phyloP scores from a whole-genome alignment of 176 grass and related monocot genomes.

The Tuctoria greenei region DNA sequence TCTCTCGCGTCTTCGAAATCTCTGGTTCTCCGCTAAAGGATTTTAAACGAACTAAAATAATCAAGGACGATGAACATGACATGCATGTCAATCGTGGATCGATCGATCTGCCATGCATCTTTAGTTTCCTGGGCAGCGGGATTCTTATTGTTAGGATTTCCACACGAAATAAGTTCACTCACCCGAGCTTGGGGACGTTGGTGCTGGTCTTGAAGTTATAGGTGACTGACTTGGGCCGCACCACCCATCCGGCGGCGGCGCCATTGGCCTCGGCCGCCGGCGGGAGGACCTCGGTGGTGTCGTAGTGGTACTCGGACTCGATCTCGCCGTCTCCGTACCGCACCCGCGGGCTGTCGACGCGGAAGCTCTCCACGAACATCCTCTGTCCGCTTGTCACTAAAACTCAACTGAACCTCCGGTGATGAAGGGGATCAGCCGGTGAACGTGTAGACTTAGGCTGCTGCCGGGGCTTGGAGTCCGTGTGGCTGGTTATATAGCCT shows the following conservation, averaged over 20 bases:
- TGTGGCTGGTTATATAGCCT: background rate
- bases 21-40: background rate
- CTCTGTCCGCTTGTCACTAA: background rate
- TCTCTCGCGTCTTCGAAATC: background rate
- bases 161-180: background rate
- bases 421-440: no score
- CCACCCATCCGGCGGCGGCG: constrained; percentile 54
- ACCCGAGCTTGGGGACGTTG: constrained; percentile 81
- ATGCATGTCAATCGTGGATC: background rate
- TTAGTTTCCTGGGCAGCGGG: background rate
- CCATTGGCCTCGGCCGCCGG: constrained; percentile 29
- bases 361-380: constrained; percentile 87
- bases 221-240: constrained; percentile 66
- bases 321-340: constrained; percentile 66
- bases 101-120: background rate
- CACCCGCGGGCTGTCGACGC: constrained; percentile 71
- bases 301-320: constrained; percentile 78
- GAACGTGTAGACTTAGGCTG: background rate
- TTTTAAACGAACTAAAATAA: background rate
- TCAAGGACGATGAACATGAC: background rate
- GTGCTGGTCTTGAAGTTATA: constrained; percentile 85
- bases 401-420: background rate
- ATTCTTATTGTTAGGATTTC: no score
- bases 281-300: constrained; percentile 76
- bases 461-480: background rate